Conservation (phyloP, 306 rosid species). For the Amphicarpaea edgeworthii region DNA sequence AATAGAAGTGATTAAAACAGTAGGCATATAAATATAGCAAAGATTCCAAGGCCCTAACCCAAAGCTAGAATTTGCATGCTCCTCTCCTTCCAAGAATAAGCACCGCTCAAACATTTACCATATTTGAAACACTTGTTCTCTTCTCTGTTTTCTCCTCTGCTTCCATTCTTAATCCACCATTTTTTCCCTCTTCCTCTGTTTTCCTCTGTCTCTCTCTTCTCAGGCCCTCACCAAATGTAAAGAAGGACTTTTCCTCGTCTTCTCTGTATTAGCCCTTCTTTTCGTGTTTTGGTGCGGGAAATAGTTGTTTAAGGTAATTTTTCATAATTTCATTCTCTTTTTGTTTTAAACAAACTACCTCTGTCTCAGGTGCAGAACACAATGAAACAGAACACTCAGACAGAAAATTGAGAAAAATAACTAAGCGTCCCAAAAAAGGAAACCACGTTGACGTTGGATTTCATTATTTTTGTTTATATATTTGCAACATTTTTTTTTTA, state of each 20-base stretch:
- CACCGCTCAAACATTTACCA: slow-evolving; percentile 59
- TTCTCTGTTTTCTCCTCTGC: slow-evolving; percentile 26
- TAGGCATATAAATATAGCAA: slow-evolving; percentile 69
- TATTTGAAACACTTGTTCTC: slow-evolving; percentile 35
- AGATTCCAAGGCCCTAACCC: slow-evolving; percentile 53
- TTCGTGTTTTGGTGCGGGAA: slow-evolving; percentile 36
- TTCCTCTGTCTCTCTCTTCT: slow-evolving; percentile 25
- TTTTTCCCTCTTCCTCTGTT: background rate
- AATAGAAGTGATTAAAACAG: background rate
- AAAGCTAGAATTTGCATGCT: slow-evolving; percentile 49
- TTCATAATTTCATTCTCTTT: background rate
- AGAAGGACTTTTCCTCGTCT: slow-evolving; percentile 29
- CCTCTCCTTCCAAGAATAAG: slow-evolving; percentile 62
- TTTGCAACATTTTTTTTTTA: background rate
- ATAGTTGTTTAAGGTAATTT: slow-evolving; percentile 56
- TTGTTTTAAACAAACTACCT: background rate
- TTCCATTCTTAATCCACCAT: background rate
- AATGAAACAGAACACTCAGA: background rate
- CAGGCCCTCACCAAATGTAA: slow-evolving; percentile 41
- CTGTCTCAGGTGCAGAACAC: slow-evolving; percentile 4
- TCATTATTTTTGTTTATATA: background rate
- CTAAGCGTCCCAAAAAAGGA: background rate
- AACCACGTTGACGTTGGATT: background rate
- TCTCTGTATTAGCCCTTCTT: slow-evolving; percentile 16
- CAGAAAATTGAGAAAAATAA: background rate